These are phyloP conservation scores for Ogataea sp. DNA, from an alignment of 805 yeast species.

Conservation along the genomic window DNA sequence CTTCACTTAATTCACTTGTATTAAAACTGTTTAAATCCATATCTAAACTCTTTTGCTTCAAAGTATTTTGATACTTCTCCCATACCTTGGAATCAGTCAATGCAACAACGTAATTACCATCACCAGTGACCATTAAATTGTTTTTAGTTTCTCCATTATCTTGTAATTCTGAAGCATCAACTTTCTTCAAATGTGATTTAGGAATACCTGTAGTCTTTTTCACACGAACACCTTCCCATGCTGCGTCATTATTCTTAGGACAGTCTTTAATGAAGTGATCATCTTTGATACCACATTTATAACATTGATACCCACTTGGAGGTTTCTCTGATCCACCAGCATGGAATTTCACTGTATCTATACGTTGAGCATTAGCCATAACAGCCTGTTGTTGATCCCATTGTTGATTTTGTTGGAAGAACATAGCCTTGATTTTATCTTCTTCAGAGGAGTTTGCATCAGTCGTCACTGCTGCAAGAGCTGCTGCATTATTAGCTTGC, in stretches of 20 bases:
- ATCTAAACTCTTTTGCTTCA: slow-evolving; percentile 33
- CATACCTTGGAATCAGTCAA: slow-evolving; percentile 90
- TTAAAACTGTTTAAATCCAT: slow-evolving; percentile 12
- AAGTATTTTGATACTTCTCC: slow-evolving; percentile 77
- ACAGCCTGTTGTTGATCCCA: slow-evolving; percentile 94
- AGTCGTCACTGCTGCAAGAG: slow-evolving; percentile 8
- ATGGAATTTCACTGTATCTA: slow-evolving; percentile 23
- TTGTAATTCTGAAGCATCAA: slow-evolving; percentile 46
- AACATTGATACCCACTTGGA: slow-evolving; percentile 94
- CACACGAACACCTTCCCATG: slow-evolving; percentile 86
- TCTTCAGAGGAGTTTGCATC: slow-evolving; percentile 54
- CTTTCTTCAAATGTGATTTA: slow-evolving; percentile 77
- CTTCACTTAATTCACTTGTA: slow-evolving; percentile 37
- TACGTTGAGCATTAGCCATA: slow-evolving; percentile 78
- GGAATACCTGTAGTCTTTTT: slow-evolving; percentile 98
- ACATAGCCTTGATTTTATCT: slow-evolving; percentile 83
- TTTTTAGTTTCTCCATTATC: slow-evolving; percentile 41
- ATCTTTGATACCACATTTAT: slow-evolving; percentile 90
- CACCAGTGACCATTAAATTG: slow-evolving; percentile 80
- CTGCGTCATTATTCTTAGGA: slow-evolving; percentile 89
- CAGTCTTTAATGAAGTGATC: slow-evolving; percentile 93
- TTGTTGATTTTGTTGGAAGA: slow-evolving; percentile 85
- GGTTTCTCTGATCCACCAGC: slow-evolving; percentile 60
- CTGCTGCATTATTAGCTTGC: too few species aligned
- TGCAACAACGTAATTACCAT: slow-evolving; percentile 94